A percentile compares a stretch with the other conserved stretches of the same genome.
These are phyloP conservation scores for Herpetomonas samuelpessoai DNA, from an alignment of 208 protist species.

Conservation along the genomic window DNA sequence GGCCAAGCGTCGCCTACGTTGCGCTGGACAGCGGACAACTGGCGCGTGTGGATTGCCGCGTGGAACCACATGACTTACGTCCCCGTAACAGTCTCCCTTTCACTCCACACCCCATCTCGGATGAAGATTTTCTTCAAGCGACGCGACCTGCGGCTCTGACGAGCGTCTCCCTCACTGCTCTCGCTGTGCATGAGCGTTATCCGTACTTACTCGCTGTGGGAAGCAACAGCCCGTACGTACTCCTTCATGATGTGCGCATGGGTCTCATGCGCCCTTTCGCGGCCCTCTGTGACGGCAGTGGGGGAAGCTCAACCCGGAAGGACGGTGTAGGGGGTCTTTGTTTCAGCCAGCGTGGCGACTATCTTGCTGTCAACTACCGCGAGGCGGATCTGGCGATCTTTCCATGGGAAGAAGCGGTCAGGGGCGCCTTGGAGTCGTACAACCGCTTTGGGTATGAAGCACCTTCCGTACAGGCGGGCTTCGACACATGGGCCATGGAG, in stretches of 20 bases:
- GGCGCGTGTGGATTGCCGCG: constrained; percentile 32
- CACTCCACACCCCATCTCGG: constrained; percentile 12
- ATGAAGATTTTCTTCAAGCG: no score
- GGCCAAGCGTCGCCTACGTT: constrained; percentile 36
- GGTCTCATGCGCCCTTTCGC: constrained; percentile 26
- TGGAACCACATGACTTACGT: constrained; percentile 3
- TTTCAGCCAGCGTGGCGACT: constrained; percentile 42
- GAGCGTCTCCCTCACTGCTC: no score
- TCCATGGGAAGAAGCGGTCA: constrained; percentile 26
- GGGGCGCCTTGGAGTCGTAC: not conserved
- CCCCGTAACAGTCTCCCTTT: constrained; percentile 8
- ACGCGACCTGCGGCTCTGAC: no score
- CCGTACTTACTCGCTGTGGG: constrained; percentile 36
- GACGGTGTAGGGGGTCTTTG: constrained; percentile 32
- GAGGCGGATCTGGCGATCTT: constrained; percentile 34
- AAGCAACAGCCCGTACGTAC: constrained; percentile 34
- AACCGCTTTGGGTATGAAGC: no score
- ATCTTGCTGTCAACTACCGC: constrained; percentile 41
- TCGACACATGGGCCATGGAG: no score
- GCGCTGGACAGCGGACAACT: constrained; percentile 36
- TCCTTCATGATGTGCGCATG: constrained; percentile 57
- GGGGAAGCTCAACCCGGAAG: not conserved
- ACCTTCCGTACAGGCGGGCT: no score
- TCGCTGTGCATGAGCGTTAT: constrained; percentile 31
- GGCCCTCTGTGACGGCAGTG: constrained; percentile 7